Conservation (phyloP, 148 eudicot species). For the Cornus kousa region DNA sequence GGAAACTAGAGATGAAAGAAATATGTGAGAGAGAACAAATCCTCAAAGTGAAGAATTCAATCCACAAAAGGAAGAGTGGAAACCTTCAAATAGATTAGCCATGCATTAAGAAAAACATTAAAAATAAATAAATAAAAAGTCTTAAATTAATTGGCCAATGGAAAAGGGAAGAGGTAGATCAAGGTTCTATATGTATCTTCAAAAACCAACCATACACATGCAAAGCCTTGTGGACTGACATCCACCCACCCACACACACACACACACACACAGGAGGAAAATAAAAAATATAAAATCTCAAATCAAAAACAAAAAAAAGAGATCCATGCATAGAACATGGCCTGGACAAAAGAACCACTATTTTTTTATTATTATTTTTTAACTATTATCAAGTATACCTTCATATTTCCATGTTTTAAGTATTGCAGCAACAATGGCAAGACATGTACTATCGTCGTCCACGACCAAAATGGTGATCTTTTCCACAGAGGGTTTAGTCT, state of each 20-base stretch:
- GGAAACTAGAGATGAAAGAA: too few relatives aligned
- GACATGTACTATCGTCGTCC: slow-evolving; percentile 50
- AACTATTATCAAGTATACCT: slow-evolving; percentile 22
- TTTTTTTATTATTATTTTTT: background rate
- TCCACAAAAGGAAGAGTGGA: background rate
- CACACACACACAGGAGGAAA: too few relatives aligned
- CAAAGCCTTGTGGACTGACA: background rate
- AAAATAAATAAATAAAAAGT: too few relatives aligned
- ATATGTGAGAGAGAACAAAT: background rate
- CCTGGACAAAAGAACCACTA: background rate
- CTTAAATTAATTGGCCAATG: background rate
- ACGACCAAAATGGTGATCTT: slow-evolving; percentile 45
- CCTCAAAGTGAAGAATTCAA: background rate
- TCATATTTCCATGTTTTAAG: slow-evolving; percentile 41
- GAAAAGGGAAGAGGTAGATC: background rate
- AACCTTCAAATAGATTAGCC: background rate
- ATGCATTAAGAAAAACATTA: too few relatives aligned
- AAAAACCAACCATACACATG: background rate
- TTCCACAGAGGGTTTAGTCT: background rate
- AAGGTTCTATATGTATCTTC: background rate
- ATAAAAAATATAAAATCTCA: background rate
- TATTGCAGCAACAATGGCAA: slow-evolving; percentile 31
- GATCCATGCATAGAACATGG: background rate
- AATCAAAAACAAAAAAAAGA: background rate
- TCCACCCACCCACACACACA: background rate